phyloP scores from a whole-genome alignment of 257 asterid genomes.

The Jaltomata sinuosa region DNA sequence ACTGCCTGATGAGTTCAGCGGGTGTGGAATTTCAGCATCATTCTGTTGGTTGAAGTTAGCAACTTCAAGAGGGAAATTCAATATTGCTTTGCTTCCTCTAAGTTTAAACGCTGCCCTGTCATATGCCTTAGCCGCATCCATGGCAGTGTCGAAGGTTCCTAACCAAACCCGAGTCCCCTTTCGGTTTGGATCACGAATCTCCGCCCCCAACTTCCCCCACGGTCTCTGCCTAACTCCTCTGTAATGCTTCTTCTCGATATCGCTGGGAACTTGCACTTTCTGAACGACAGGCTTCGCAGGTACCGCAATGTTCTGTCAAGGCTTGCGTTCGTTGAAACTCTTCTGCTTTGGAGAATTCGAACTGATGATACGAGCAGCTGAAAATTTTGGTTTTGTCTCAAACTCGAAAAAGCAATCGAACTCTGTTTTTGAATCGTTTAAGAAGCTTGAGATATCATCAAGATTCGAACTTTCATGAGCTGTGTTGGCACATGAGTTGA shows the following conservation, averaged over 20 bases:
- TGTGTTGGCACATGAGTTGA: too few relatives aligned
- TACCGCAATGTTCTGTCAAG: conserved; percentile 50
- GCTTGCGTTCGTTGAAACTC: conserved; percentile 36
- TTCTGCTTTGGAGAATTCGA: neutral
- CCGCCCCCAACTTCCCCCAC: conserved; percentile 71
- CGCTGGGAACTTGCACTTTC: conserved; percentile 10
- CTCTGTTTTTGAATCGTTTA: neutral
- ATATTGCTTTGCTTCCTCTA: conserved; percentile 57
- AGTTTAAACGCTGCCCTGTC: conserved; percentile 72
- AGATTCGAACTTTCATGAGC: neutral
- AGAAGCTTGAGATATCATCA: conserved; percentile 5
- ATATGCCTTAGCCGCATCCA: conserved; percentile 68
- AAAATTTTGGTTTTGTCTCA: conserved; percentile 21
- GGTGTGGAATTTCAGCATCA: neutral
- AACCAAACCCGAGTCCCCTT: conserved; percentile 71
- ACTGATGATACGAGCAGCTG: neutral
- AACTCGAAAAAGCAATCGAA: conserved; percentile 13
- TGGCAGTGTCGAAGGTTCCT: conserved; percentile 61
- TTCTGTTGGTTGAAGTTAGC: conserved; percentile 16
- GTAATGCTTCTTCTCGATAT: conserved; percentile 34
- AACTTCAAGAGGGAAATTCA: conserved; percentile 75
- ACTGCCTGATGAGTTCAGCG: conserved; percentile 8
- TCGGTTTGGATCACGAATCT: conserved; percentile 64
- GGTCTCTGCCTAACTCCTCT: conserved; percentile 67
- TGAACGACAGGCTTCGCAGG: conserved; percentile 13